Base-by-base conservation (phyloP, 108 stramenopile species). In the Pseudonitzschia delicatissima region DNA sequence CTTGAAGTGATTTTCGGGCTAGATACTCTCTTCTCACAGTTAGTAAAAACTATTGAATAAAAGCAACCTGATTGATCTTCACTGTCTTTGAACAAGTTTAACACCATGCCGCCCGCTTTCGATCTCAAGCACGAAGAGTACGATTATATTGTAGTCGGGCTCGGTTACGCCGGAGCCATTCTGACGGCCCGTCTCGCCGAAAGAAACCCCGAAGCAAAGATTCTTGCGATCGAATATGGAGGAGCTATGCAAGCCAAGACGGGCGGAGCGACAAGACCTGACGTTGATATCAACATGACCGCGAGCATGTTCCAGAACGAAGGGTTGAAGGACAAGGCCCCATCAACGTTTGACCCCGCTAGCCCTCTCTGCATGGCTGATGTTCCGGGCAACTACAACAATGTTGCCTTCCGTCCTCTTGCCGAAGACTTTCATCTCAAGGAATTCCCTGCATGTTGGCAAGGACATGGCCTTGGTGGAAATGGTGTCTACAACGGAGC, bases 221-320 rank as follows among this genome's bases (percentile, higher is more conserved):
- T 44, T n/a, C 42, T 44, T n/a, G 42, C 42, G 42, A 44, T 44
- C n/a, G 42, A 44, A n/a, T 44, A 44, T n/a, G 42, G 42, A 5
- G 42, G 42, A n/a, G 17, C 42, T n/a, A 44, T 44, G 42, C 42
- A 44, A 6, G 6, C 42, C 42, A 5, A 5, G 42, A 44, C 42
- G 13, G 42, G 42, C 2, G 42, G 42, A 44, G 42, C 42, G 5
- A 44, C 3, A n/a, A n/a, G 42, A 3, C 2, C 3, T 2, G 2
- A 2, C 7, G 42, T n/a, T 2, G 42, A 44, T n/a, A 44, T 44
- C 5, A 7, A 2, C 2, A 44, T 44, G 42, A 7, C 6, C 1
- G 42, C 42, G 2, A 44, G 2, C 1, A 13, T n/a, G 6, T 44
- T 44, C 6, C 42, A 44, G n/a, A 6, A 2, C 42, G 42, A 44